A percentile compares a stretch with the other conserved stretches of the same genome.
Conservation (phyloP, 139 green algal genomes). For the Coelastrella sp. region DNA sequence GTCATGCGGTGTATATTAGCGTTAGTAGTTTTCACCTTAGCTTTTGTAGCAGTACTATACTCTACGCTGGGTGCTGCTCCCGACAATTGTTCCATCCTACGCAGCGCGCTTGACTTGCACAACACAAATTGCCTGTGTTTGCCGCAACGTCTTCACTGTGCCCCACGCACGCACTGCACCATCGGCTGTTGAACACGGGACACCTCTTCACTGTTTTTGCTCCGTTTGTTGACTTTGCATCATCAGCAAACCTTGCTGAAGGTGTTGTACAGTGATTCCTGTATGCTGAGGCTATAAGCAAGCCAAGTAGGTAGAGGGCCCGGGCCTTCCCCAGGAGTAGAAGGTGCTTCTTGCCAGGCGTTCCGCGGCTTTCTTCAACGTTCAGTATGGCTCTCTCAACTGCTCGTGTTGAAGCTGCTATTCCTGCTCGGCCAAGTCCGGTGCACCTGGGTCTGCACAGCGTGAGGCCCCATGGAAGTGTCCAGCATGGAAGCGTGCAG, state of each 20-base stretch:
- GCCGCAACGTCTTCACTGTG: too few species aligned
- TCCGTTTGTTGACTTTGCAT: too few species aligned
- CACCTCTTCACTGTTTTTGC: too few species aligned
- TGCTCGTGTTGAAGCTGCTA: conserved; percentile 4
- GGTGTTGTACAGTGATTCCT: too few species aligned
- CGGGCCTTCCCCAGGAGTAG: background rate
- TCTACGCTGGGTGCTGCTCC: background rate
- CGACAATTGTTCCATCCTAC: too few species aligned
- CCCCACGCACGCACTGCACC: too few species aligned
- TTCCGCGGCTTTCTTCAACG: background rate
- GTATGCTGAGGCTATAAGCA: too few species aligned
- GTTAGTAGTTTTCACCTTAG: background rate
- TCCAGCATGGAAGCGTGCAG: background rate
- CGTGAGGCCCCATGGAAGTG: background rate
- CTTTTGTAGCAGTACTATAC: background rate
- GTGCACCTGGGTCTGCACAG: background rate
- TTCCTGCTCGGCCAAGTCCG: background rate
- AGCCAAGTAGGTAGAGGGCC: background rate
- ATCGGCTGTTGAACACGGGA: too few species aligned
- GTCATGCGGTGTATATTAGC: background rate
- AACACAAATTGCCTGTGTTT: too few species aligned
- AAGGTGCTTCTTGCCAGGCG: background rate
- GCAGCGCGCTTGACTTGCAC: too few species aligned
- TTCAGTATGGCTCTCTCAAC: background rate
- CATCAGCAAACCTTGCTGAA: too few species aligned